These are phyloP conservation scores for Hyphopichia burtonii DNA, from an alignment of 1,139 yeast genomes.

Conservation along the genomic window DNA sequence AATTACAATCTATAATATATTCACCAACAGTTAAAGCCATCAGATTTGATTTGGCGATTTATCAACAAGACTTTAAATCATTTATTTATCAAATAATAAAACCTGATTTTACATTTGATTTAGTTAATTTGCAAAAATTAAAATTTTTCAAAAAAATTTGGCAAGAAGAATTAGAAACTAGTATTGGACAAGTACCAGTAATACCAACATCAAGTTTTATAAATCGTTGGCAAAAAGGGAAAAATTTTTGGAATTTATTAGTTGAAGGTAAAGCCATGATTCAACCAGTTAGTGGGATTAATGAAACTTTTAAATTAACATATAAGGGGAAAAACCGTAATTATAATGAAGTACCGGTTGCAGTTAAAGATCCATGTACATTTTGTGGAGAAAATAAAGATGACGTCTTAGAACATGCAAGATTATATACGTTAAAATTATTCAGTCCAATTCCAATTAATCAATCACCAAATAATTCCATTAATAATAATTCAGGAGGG, in stretches of 20 bases:
- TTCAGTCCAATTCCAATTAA: slow-evolving; percentile 17
- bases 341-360: slow-evolving; percentile 53
- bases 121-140: slow-evolving; percentile 48
- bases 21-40: slow-evolving; percentile 59
- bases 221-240: slow-evolving; percentile 47
- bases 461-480: slow-evolving; percentile 10
- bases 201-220: slow-evolving; percentile 35
- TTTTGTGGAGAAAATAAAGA: slow-evolving; percentile 77
- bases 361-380: slow-evolving; percentile 71
- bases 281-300: slow-evolving; percentile 85
- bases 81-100: slow-evolving; percentile 34
- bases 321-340: slow-evolving; percentile 14
- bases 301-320: slow-evolving; percentile 58
- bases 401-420: slow-evolving; percentile 70
- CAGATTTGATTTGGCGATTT: slow-evolving; percentile 55
- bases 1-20: slow-evolving; percentile 30
- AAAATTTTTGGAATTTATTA: slow-evolving; percentile 60
- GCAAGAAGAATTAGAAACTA: slow-evolving; percentile 78
- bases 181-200: slow-evolving; percentile 32
- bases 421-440: slow-evolving; percentile 67
- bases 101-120: slow-evolving; percentile 39
- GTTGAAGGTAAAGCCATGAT: slow-evolving; percentile 80
- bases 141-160: slow-evolving; percentile 65
- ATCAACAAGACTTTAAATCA: slow-evolving; percentile 41
- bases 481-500: not conserved